Evolutionary conservation across 805 yeast genomes (phyloP).

Genomic region (Candida koratica): DNA sequence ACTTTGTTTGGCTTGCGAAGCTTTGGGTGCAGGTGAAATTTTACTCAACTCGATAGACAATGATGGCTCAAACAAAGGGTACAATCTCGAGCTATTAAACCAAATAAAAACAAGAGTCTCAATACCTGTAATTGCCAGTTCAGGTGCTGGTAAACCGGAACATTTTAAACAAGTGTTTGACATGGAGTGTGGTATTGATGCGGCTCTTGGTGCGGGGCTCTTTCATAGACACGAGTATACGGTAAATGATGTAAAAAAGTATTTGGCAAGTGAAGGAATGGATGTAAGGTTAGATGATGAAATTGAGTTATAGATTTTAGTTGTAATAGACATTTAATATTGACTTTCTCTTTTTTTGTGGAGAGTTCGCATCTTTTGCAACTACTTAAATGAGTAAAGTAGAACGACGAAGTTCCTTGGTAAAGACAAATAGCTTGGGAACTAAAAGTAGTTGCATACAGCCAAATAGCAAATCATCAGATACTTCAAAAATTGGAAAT

Average conservation of each 20-base stretch:
- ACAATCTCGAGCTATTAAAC: slow-evolving; percentile 76
- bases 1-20: slow-evolving; percentile 83
- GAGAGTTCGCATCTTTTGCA: too few species aligned
- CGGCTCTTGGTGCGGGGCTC: slow-evolving; percentile 98
- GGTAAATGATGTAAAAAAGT: slow-evolving; percentile 76
- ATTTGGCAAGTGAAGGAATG: slow-evolving; percentile 53
- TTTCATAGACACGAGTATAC: slow-evolving; percentile 94
- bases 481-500: slow-evolving; percentile 2
- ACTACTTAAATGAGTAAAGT: not conserved
- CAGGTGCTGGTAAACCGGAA: slow-evolving; percentile 93
- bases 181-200: slow-evolving; percentile 75
- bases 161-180: slow-evolving; percentile 88
- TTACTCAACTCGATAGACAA: slow-evolving; percentile 91
- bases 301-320: slow-evolving; percentile 4
- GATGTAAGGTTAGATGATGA: slow-evolving; percentile 64
- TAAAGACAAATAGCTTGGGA: slow-evolving; percentile 3
- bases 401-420: slow-evolving; percentile 7
- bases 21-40: slow-evolving; percentile 94
- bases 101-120: slow-evolving; percentile 72
- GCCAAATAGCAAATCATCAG: too few species aligned
- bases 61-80: slow-evolving; percentile 95
- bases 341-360: too few species aligned
- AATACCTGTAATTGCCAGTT: slow-evolving; percentile 95
- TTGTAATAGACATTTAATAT: too few species aligned
- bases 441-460: too few species aligned